A percentile compares a stretch with the other conserved stretches of the same genome.
Conservation (phyloP, 768 basidiomycete species). For the Lactarius evosmus region DNA sequence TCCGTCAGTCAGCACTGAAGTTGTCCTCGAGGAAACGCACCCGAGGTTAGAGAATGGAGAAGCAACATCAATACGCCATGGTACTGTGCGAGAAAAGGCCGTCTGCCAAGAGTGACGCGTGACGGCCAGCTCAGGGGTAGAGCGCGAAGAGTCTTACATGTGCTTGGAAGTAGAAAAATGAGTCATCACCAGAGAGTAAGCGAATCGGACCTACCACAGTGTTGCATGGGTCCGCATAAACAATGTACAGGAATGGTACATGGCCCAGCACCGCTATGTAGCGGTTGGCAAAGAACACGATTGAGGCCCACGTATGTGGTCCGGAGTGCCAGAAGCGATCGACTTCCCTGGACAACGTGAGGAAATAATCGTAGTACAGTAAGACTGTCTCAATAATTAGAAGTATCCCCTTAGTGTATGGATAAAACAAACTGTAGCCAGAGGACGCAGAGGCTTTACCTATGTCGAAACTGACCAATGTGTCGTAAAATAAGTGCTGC, state of each 20-base stretch:
- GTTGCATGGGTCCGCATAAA: constrained; percentile 4
- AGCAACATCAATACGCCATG: neutral
- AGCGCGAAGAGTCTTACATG: neutral
- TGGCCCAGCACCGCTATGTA: constrained; percentile 30
- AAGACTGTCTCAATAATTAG: constrained; percentile 28
- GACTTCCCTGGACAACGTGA: constrained; percentile 45
- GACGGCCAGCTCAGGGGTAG: neutral
- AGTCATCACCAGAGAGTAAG: neutral
- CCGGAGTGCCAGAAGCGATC: constrained; percentile 42
- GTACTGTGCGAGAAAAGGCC: neutral
- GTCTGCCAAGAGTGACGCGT: constrained; percentile 7
- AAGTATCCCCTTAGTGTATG: neutral
- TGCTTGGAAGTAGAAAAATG: neutral
- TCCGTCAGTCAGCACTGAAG: neutral
- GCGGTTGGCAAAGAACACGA: constrained; percentile 29
- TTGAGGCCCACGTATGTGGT: constrained; percentile 21
- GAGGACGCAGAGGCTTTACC: neutral
- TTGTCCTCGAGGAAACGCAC: neutral
- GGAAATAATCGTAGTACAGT: constrained; percentile 44
- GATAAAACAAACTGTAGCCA: constrained; percentile 1
- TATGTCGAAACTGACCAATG: neutral
- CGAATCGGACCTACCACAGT: neutral
- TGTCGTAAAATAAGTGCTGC: neutral
- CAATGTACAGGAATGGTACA: constrained; percentile 23
- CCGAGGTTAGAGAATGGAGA: neutral